Evolutionary conservation across 2,329 filamentous ascomycete species (phyloP), one percentile per base, ranked within the genome.

Genomic region (Pyrenochaeta sp.): DNA sequence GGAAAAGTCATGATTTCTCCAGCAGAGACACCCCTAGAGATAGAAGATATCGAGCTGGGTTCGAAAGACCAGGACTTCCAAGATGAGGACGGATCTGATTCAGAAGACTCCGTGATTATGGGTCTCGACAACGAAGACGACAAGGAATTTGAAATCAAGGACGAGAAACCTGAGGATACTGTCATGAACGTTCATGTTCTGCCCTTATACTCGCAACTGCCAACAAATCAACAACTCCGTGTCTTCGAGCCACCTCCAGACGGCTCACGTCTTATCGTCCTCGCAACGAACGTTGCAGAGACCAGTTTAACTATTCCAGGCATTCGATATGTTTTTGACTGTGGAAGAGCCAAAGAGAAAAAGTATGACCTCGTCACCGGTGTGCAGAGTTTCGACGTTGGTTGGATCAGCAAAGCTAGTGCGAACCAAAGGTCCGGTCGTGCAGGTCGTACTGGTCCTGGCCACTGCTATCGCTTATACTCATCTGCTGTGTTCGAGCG

Each of bases 341-440:
- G 91, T 61, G 95, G 95, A 30, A 85, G 96, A 44, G 90, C 91
- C 31, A 99, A 99, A 75, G 93, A 97, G 74, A 89, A 94, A 58
- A 90, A 89, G 52, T 98, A 95, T 68, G 91, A 98, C 71, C 83
- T 86, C n/a, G 79, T 86, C 10, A 97, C 90, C 7, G 94, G 94
- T 3, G 94, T 99, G 0, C 95, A 99, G 73, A 97, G 90, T 69
- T 99, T 97, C 72, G 90, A 97, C 66, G 86, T 99, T 47, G 90
- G 90, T 35, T 99, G 94, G 92, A 96, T 98, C 72, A 97, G 93
- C 79, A 98, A 99, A 78, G 95, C 95, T 23, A 96, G 92, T 73
- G 94, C 95, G 7, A 90, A 88, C 61, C 95, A 99, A 76, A 86
- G 95, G 73, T 87, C 92, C 54, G 95, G 95, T 78, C 91, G 95